phyloP scores from a whole-genome alignment of 164 flowering plant genomes.

The Chimonanthus salicifolius region DNA sequence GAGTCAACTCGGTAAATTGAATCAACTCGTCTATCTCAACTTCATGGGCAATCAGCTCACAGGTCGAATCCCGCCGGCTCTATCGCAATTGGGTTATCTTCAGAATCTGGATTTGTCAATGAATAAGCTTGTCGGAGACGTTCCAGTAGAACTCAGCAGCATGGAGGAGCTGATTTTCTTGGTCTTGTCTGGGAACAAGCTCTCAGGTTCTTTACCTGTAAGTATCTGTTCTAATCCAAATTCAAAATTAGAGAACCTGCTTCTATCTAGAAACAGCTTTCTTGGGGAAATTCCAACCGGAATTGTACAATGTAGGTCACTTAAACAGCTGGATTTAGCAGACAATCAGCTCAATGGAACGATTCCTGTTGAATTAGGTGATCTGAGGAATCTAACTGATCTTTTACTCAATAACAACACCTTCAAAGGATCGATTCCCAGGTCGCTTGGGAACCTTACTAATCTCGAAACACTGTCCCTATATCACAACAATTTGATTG shows the following conservation, averaged over 20 bases:
- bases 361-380: constrained; percentile 55
- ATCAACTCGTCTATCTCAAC: constrained; percentile 62
- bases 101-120: constrained; percentile 70
- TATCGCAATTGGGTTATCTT: constrained; percentile 50
- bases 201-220: constrained; percentile 57
- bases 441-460: constrained; percentile 52
- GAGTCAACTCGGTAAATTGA: constrained; percentile 43
- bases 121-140: constrained; percentile 59
- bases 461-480: constrained; percentile 56
- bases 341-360: constrained; percentile 64
- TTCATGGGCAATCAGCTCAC: constrained; percentile 62
- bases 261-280: constrained; percentile 43
- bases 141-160: constrained; percentile 57
- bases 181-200: constrained; percentile 60
- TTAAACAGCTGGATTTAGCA: constrained; percentile 69
- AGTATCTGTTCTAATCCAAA: constrained; percentile 50
- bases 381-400: constrained; percentile 49
- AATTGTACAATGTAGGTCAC: constrained; percentile 40
- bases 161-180: constrained; percentile 49
- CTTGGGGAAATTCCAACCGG: constrained; percentile 59
- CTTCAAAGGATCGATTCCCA: constrained; percentile 61
- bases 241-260: constrained; percentile 50
- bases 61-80: constrained; percentile 60
- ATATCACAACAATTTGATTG: constrained; percentile 63
- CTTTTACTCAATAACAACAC: constrained; percentile 79